phyloP scores from a whole-genome alignment of 257 asterid genomes.

The Scutellaria barbata region DNA sequence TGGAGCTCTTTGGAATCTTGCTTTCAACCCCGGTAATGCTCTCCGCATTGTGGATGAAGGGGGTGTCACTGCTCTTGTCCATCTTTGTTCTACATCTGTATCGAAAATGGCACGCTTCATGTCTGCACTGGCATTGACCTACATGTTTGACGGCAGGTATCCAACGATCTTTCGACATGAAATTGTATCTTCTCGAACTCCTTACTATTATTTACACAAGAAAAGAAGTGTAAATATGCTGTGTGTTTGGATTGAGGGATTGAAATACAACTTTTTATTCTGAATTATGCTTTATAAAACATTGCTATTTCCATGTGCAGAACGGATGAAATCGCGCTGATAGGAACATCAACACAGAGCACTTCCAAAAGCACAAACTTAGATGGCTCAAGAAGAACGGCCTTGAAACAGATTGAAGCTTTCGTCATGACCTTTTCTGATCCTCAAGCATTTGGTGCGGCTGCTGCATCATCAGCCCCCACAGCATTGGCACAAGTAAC shows the following conservation, averaged over 20 bases:
- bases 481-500: constrained; percentile 76
- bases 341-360: constrained; percentile 65
- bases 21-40: constrained; percentile 90
- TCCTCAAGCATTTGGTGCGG: constrained; percentile 74
- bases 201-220: background rate
- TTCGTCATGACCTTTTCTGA: constrained; percentile 67
- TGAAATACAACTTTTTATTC: too few species aligned
- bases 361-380: constrained; percentile 63
- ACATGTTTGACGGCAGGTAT: constrained; percentile 95
- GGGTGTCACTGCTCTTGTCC: constrained; percentile 77
- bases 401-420: constrained; percentile 70
- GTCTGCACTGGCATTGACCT: constrained; percentile 88
- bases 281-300: too few species aligned
- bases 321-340: constrained; percentile 67
- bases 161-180: constrained; percentile 13
- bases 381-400: constrained; percentile 73
- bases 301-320: constrained; percentile 50
- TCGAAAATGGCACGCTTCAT: constrained; percentile 97
- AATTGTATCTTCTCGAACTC: background rate
- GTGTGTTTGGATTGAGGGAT: background rate
- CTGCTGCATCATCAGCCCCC: constrained; percentile 72
- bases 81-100: constrained; percentile 75
- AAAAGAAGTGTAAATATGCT: background rate
- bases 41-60: constrained; percentile 91
- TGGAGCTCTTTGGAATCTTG: constrained; percentile 98